Evolutionary conservation across 2,329 filamentous ascomycete species (phyloP).

Genomic region (Emergomyces pasteurianus): DNA sequence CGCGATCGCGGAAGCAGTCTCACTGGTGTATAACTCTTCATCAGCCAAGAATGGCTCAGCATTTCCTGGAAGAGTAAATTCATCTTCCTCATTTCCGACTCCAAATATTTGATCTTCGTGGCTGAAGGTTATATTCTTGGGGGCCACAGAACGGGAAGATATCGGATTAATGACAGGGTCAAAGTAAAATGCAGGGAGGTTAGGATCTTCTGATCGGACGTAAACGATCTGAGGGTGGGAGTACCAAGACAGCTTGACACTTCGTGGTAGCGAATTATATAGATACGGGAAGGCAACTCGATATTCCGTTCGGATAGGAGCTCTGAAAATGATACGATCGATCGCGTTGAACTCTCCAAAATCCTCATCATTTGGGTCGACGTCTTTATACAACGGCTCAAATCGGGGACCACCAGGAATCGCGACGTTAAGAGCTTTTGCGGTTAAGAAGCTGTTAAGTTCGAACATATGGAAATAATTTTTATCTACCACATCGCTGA

Average conservation of each 20-base stretch:
- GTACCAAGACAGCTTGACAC: conserved; percentile 87
- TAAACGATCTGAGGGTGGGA: conserved; percentile 90
- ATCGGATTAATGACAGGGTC: conserved; percentile 97
- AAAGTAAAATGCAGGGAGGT: conserved; percentile 92
- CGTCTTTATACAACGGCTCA: conserved; percentile 94
- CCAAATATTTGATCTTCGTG: conserved; percentile 95
- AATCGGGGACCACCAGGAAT: conserved; percentile 96
- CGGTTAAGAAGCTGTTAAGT: conserved; percentile 83
- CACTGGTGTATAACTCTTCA: conserved; percentile 75
- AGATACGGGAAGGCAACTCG: conserved; percentile 88
- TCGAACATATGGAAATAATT: conserved; percentile 99
- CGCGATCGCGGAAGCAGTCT: conserved; percentile 82
- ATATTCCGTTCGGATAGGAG: conserved; percentile 89
- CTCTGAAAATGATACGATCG: conserved; percentile 95
- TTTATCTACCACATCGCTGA: conserved; percentile 86
- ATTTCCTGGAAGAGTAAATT: conserved; percentile 68
- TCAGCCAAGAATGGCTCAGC: conserved; percentile 82
- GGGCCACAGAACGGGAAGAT: conserved; percentile 82
- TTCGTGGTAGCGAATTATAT: conserved; percentile 91
- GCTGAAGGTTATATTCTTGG: conserved; percentile 83
- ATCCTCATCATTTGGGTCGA: conserved; percentile 96
- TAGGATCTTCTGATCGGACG: conserved; percentile 72
- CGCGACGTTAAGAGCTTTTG: conserved; percentile 92
- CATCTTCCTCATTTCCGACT: conserved; percentile 63
- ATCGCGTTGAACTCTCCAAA: conserved; percentile 99